A percentile compares a stretch with the other conserved stretches of the same genome.
Evolutionary conservation across 2,329 filamentous ascomycete species (phyloP).

Genomic region (Pseudogymnoascus sp.): DNA sequence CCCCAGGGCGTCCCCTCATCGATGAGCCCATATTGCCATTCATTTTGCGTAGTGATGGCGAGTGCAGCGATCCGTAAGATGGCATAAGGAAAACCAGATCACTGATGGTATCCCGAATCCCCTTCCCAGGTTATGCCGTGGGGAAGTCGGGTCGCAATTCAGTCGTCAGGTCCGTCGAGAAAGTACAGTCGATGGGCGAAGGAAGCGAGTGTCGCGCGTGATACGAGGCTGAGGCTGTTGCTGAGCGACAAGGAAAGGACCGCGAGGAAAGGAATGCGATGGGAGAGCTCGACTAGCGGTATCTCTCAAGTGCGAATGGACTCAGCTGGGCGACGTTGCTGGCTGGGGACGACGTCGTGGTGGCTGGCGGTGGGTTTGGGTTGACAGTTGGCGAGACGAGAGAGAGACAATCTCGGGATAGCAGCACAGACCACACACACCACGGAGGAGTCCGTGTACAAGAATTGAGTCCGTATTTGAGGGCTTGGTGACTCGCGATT

Average conservation of each 20-base stretch:
- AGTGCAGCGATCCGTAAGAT: slow-evolving; percentile 63
- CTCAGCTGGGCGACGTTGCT: neutral
- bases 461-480: slow-evolving; percentile 3
- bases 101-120: neutral
- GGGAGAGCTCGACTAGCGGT: slow-evolving; percentile 5
- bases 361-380: slow-evolving; percentile 3
- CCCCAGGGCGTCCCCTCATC: slow-evolving; percentile 39
- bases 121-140: slow-evolving; percentile 4
- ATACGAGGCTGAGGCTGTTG: neutral
- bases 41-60: slow-evolving; percentile 74
- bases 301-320: neutral
- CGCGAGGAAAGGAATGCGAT: neutral
- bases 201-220: neutral
- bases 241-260: neutral
- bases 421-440: slow-evolving; percentile 7
- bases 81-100: slow-evolving; percentile 45
- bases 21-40: slow-evolving; percentile 55
- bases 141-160: neutral
- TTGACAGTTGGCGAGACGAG: slow-evolving; percentile 3
- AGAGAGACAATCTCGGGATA: slow-evolving; percentile 7
- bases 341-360: neutral
- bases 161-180: neutral
- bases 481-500: neutral
- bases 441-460: neutral
- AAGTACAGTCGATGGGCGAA: neutral